Conservation (phyloP, 306 rosid genomes). For the Cucurbita argyrosperma region DNA sequence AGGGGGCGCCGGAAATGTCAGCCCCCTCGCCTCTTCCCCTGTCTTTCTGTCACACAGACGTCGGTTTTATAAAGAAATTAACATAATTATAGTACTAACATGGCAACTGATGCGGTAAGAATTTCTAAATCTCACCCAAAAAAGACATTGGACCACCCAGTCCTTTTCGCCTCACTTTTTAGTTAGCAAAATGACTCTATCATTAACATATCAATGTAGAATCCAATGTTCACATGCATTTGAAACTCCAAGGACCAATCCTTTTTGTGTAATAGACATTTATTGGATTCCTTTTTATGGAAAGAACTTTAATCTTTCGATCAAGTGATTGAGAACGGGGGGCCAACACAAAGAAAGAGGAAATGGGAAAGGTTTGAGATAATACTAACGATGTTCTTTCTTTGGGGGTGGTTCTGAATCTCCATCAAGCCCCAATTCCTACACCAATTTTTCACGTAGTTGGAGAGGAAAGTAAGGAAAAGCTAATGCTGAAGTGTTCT, state of each 20-base stretch:
- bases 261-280: neutral
- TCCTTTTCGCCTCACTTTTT: neutral
- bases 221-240: conserved; percentile 9
- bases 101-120: conserved; percentile 1
- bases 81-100: conserved; percentile 1
- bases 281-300: conserved; percentile 5
- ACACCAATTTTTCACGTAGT: conserved; percentile 17
- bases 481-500: neutral
- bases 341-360: neutral
- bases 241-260: conserved; percentile 1
- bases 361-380: neutral
- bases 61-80: neutral
- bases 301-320: neutral
- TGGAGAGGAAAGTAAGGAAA: too few species aligned
- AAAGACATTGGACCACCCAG: neutral
- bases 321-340: neutral
- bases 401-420: conserved; percentile 36
- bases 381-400: neutral
- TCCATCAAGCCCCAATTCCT: conserved; percentile 29
- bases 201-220: neutral
- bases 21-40: neutral
- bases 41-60: neutral
- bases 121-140: neutral
- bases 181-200: neutral
- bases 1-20: conserved; percentile 1